phyloP scores from a whole-genome alignment of 495 filamentous ascomycete genomes.

The Penicillium steckii region DNA sequence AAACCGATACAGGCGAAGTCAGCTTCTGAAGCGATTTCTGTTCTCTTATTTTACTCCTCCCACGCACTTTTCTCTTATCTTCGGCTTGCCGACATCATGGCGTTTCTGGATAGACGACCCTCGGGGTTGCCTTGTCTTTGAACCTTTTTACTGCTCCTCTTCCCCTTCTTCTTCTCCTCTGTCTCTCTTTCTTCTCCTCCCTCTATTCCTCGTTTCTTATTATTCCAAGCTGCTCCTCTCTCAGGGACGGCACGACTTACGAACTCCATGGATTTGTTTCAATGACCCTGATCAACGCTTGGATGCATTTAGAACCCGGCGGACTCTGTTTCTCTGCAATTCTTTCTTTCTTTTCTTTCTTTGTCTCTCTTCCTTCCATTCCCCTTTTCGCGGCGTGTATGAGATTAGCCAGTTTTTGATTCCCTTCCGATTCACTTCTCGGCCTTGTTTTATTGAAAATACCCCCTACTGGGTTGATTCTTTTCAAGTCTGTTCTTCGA shows the following conservation, averaged over 20 bases:
- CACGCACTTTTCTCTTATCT: slow-evolving; percentile 3
- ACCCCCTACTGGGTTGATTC: neutral
- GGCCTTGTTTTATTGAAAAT: slow-evolving; percentile 19
- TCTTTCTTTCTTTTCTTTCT: slow-evolving; percentile 9
- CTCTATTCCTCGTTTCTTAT: neutral
- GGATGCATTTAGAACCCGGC: slow-evolving; percentile 32
- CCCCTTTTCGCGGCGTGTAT: slow-evolving; percentile 13
- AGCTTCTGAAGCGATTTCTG: slow-evolving; percentile 32
- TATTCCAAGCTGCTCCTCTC: slow-evolving; percentile 6
- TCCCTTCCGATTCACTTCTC: slow-evolving; percentile 9
- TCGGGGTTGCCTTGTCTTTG: slow-evolving; percentile 6
- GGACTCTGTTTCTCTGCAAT: too few species aligned
- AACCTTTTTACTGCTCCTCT: neutral
- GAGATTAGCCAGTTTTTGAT: slow-evolving; percentile 8
- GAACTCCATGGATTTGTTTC: slow-evolving; percentile 23
- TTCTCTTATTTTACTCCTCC: neutral
- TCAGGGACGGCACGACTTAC: slow-evolving; percentile 18
- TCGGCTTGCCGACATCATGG: slow-evolving; percentile 9
- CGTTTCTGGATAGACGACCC: slow-evolving; percentile 16
- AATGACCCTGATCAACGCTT: slow-evolving; percentile 29
- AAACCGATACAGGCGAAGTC: slow-evolving; percentile 46
- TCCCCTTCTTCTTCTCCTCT: neutral
- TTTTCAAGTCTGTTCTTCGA: neutral
- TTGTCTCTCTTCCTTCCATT: slow-evolving; percentile 16
- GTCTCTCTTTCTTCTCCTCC: neutral